These are phyloP conservation scores for Hanseniaspora osmophila DNA, from an alignment of 805 yeast genomes.

Conservation along the genomic window DNA sequence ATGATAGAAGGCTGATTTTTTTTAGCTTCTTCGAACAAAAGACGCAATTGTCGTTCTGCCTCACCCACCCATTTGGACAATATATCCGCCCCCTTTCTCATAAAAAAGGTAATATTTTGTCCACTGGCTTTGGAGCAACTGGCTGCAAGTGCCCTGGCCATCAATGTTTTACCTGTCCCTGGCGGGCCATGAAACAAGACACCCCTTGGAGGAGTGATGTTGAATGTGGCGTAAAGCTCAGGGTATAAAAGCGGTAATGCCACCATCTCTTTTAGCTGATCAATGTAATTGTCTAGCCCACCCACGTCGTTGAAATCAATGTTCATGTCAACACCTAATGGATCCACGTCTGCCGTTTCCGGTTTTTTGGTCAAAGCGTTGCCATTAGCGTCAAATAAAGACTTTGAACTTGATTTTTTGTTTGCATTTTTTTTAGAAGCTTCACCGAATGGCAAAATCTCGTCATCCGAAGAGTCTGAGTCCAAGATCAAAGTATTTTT, in stretches of 20 bases:
- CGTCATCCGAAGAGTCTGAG: conserved; percentile 54
- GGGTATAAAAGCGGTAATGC: conserved; percentile 86
- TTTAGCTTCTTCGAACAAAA: conserved; percentile 89
- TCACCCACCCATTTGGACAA: conserved; percentile 98
- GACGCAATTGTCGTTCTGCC: conserved; percentile 85
- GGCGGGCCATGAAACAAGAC: conserved; percentile 98
- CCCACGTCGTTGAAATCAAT: conserved; percentile 79
- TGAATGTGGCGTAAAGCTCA: conserved; percentile 78
- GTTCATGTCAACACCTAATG: conserved; percentile 78
- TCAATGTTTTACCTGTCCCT: conserved; percentile 94
- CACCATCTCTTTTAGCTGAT: conserved; percentile 93
- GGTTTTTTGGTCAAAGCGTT: conserved; percentile 28
- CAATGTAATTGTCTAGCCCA: conserved; percentile 79
- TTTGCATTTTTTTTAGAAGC: conserved; percentile 20
- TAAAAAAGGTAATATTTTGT: conserved; percentile 82
- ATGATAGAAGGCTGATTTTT: conserved; percentile 92
- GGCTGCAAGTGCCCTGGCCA: conserved; percentile 96
- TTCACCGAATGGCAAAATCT: conserved; percentile 34
- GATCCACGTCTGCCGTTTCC: conserved; percentile 77
- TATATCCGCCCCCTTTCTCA: conserved; percentile 97
- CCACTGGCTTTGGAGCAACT: conserved; percentile 69
- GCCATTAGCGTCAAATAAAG: background rate
- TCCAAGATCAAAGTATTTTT: conserved; percentile 25
- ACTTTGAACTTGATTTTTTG: conserved; percentile 12
- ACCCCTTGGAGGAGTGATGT: conserved; percentile 92